A percentile compares a stretch with the other conserved stretches of the same genome.
Evolutionary conservation across 129 eudicot genomes (phyloP).

Genomic region (Gnaphalium uliginosum): DNA sequence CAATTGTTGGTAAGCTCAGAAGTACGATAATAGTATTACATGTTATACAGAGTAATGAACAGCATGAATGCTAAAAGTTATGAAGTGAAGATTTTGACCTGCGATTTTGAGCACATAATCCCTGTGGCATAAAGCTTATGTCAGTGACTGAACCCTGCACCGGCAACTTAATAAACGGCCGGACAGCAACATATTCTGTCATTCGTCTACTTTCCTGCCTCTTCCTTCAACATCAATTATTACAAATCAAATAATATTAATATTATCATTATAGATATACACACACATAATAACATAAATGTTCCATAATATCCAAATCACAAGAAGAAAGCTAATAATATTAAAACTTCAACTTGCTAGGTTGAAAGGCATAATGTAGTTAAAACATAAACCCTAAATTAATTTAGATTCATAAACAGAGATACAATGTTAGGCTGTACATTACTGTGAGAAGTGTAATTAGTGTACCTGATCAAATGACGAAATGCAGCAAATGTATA

Average conservation of each 20-base stretch:
- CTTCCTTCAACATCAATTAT: slow-evolving; percentile 36
- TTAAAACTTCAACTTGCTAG: not conserved
- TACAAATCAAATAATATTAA: not conserved
- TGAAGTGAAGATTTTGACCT: slow-evolving; percentile 39
- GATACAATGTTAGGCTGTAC: not conserved
- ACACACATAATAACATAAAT: not conserved
- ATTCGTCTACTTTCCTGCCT: slow-evolving; percentile 31
- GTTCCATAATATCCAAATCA: not conserved
- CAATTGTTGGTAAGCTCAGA: too few species aligned
- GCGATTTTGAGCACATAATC: slow-evolving; percentile 33
- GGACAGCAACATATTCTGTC: slow-evolving; percentile 61
- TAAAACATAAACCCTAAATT: not conserved
- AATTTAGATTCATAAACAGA: not conserved
- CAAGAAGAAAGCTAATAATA: not conserved
- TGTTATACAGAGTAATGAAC: not conserved
- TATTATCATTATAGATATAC: too few species aligned
- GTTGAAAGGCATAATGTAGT: not conserved
- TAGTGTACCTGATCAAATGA: slow-evolving; percentile 27
- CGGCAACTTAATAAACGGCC: slow-evolving; percentile 46
- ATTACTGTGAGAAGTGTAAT: not conserved
- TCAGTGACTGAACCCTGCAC: slow-evolving; percentile 29
- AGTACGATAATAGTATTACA: not conserved
- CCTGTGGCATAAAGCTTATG: slow-evolving; percentile 30
- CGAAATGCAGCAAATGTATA: slow-evolving; percentile 13
- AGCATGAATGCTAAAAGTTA: slow-evolving; percentile 15